A percentile compares a stretch with the other conserved stretches of the same genome.
These are phyloP conservation scores for Nigrospora osmanthi DNA, from an alignment of 2,329 filamentous ascomycete genomes.

Conservation along the genomic window DNA sequence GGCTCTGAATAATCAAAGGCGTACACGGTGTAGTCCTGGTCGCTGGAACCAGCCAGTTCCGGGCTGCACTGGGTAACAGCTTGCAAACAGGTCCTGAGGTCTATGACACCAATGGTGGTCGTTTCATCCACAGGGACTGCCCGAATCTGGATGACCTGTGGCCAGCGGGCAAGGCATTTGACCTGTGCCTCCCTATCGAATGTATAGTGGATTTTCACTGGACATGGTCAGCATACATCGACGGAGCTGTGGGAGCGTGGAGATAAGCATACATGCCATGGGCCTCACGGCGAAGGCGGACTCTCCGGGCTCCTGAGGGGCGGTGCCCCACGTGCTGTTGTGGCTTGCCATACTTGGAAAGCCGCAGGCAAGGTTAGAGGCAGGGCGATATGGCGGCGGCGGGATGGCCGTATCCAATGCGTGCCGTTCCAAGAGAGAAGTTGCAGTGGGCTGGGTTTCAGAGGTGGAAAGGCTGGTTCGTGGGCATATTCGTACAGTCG, in stretches of 20 bases:
- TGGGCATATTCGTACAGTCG: slow-evolving; percentile 2
- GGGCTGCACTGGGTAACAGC: slow-evolving; percentile 74
- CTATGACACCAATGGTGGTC: slow-evolving; percentile 77
- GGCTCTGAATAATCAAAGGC: slow-evolving; percentile 95
- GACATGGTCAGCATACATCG: not conserved
- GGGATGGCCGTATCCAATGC: not conserved
- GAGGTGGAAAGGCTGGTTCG: not conserved
- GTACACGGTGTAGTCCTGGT: slow-evolving; percentile 89
- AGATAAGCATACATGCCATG: slow-evolving; percentile 56
- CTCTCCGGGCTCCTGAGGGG: slow-evolving; percentile 26
- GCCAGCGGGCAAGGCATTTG: slow-evolving; percentile 82
- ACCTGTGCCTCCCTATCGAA: slow-evolving; percentile 86
- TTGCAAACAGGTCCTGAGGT: slow-evolving; percentile 79
- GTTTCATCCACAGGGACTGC: slow-evolving; percentile 74
- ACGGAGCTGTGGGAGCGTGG: not conserved
- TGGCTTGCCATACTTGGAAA: slow-evolving; percentile 7
- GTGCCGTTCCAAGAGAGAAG: not conserved
- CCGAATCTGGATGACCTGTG: slow-evolving; percentile 70
- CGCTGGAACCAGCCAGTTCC: slow-evolving; percentile 68
- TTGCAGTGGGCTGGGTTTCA: not conserved
- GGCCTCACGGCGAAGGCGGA: slow-evolving; percentile 49
- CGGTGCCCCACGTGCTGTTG: slow-evolving; percentile 12
- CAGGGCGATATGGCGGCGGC: not conserved
- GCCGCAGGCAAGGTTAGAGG: not conserved
- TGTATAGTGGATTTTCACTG: slow-evolving; percentile 95